phyloP scores from a whole-genome alignment of 176 grass and related monocot species.

The Bromus sterilis region DNA sequence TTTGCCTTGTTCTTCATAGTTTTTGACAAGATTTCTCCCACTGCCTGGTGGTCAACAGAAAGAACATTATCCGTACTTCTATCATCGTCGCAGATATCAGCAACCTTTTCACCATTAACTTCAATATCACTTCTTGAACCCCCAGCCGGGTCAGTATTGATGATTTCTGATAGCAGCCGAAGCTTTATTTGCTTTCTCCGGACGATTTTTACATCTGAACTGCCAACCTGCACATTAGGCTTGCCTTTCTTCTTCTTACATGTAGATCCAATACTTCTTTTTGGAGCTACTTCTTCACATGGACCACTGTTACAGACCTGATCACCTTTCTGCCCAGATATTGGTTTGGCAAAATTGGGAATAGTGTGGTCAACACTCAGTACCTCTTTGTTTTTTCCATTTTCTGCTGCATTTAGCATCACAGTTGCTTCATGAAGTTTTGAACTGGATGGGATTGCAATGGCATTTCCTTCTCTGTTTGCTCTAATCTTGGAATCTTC shows the following conservation, averaged over 20 bases:
- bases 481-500: constrained; percentile 10
- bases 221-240: neutral
- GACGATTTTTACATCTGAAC: constrained; percentile 32
- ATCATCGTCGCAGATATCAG: constrained; percentile 16
- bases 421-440: constrained; percentile 23
- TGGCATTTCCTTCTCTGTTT: constrained; percentile 7
- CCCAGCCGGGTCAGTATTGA: constrained; percentile 4
- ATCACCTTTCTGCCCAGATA: neutral
- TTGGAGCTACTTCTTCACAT: constrained; percentile 23
- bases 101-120: constrained; percentile 17
- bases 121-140: constrained; percentile 1
- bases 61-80: constrained; percentile 16
- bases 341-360: neutral
- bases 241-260: constrained; percentile 26
- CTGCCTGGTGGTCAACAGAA: constrained; percentile 20
- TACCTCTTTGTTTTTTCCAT: constrained; percentile 8
- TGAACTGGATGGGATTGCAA: neutral
- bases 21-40: neutral
- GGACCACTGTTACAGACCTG: constrained; percentile 3
- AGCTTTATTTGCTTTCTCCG: constrained; percentile 48
- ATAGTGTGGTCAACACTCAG: constrained; percentile 20
- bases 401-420: constrained; percentile 2
- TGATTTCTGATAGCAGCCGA: constrained; percentile 56
- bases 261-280: constrained; percentile 20
- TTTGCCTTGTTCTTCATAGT: constrained; percentile 23